phyloP scores from a whole-genome alignment of 2,329 filamentous ascomycete species.

The Epichloe scottii region DNA sequence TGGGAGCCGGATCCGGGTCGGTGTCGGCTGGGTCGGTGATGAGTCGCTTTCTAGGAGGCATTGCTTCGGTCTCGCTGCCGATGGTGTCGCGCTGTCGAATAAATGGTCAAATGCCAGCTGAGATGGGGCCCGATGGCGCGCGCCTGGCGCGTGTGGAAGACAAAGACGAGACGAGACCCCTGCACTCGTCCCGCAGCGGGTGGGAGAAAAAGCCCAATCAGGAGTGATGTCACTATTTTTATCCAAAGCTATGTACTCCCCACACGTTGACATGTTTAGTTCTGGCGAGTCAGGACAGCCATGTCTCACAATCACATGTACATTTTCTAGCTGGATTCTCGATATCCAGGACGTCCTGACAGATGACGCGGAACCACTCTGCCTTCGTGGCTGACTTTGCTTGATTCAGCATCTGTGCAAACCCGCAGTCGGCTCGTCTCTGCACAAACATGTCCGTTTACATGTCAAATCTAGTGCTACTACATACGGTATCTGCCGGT shows the following conservation, averaged over 20 bases:
- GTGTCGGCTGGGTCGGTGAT: neutral
- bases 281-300: too few species aligned
- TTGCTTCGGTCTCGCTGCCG: neutral
- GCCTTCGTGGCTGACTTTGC: too few species aligned
- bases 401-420: too few species aligned
- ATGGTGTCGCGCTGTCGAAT: neutral
- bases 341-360: conserved; percentile 36
- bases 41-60: conserved; percentile 1
- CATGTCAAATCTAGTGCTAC: conserved; percentile 10
- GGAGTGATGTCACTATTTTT: too few species aligned
- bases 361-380: too few species aligned
- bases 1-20: conserved; percentile 10
- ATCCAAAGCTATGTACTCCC: neutral
- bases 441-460: conserved; percentile 41
- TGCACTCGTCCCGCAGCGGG: too few species aligned
- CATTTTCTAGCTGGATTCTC: conserved; percentile 34
- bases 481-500: too few species aligned
- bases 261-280: too few species aligned
- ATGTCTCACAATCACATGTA: conserved; percentile 34
- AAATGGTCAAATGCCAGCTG: neutral
- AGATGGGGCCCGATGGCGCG: too few species aligned
- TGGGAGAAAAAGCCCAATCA: too few species aligned
- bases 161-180: too few species aligned
- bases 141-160: too few species aligned
- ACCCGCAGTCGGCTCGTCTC: conserved; percentile 41